phyloP scores from a whole-genome alignment of 2,329 filamentous ascomycete species.

The Exophiala aquamarina region DNA sequence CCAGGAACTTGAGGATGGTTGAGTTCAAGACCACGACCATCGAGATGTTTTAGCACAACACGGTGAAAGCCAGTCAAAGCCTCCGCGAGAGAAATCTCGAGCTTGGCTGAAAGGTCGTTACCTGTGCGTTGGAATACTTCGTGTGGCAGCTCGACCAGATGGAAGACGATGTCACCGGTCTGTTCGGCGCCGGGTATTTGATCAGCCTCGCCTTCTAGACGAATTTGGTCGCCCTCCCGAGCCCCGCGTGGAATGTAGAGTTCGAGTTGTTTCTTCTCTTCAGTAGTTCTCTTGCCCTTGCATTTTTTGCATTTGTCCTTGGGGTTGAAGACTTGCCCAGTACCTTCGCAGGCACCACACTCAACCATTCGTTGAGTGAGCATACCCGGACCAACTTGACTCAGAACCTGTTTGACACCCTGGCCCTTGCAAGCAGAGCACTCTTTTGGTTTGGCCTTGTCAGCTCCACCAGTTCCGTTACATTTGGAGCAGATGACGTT shows the following conservation, averaged over 20 bases:
- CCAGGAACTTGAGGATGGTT: slow-evolving; percentile 73
- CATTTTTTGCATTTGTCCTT: slow-evolving; percentile 99
- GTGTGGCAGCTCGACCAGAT: slow-evolving; percentile 77
- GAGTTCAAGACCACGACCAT: slow-evolving; percentile 85
- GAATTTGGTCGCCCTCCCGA: slow-evolving; percentile 79
- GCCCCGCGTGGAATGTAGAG: slow-evolving; percentile 68
- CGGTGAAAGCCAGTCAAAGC: slow-evolving; percentile 86
- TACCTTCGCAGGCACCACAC: slow-evolving; percentile 80
- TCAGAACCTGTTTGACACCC: slow-evolving; percentile 72
- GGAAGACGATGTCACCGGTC: slow-evolving; percentile 91
- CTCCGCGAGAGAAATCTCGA: slow-evolving; percentile 80
- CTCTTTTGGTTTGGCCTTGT: slow-evolving; percentile 79
- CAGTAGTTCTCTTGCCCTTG: slow-evolving; percentile 84
- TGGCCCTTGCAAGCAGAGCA: slow-evolving; percentile 83
- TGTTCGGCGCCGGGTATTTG: slow-evolving; percentile 78
- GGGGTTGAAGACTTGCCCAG: slow-evolving; percentile 85
- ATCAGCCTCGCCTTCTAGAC: slow-evolving; percentile 90
- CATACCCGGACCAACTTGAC: slow-evolving; percentile 82
- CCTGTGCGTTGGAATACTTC: slow-evolving; percentile 79
- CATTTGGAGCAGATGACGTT: slow-evolving; percentile 85
- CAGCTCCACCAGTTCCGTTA: slow-evolving; percentile 86
- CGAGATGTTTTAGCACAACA: slow-evolving; percentile 86
- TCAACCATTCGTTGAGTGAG: slow-evolving; percentile 76
- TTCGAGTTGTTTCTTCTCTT: slow-evolving; percentile 91
- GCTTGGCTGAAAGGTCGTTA: slow-evolving; percentile 76